Conservation (phyloP, 164 flowering plant species). For the Taxillus chinensis region DNA sequence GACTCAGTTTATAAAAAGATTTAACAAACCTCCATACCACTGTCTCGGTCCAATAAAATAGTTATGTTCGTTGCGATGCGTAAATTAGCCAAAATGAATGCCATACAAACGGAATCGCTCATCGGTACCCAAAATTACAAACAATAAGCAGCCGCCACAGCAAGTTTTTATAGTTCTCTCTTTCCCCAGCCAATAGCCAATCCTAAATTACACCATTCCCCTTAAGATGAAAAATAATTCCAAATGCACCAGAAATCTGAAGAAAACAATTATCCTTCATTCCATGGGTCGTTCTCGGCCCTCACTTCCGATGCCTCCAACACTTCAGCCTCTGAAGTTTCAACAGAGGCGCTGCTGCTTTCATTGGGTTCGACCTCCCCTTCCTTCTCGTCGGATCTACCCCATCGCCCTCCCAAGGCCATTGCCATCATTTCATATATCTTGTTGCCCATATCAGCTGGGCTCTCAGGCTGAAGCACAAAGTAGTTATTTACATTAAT, state of each 20-base stretch:
- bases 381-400: constrained; percentile 48
- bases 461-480: constrained; percentile 76
- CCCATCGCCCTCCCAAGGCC: constrained; percentile 96
- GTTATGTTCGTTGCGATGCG: no score
- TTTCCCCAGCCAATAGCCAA: no score
- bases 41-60: no score
- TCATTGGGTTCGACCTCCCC: constrained; percentile 18
- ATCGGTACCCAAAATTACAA: no score
- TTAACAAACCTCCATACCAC: no score
- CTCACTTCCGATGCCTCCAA: constrained; percentile 79
- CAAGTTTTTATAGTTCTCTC: no score
- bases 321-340: constrained; percentile 40
- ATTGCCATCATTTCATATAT: constrained; percentile 97
- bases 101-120: no score
- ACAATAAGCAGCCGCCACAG: no score
- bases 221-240: neutral
- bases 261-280: constrained; percentile 19
- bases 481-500: neutral
- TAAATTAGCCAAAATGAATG: no score
- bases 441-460: constrained; percentile 87
- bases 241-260: neutral
- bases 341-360: constrained; percentile 16
- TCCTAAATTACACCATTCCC: no score
- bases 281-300: constrained; percentile 67
- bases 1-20: no score